These are phyloP conservation scores for Cutaneotrichosporon cavernicola DNA, from an alignment of 1,284 basidiomycete species.

Conservation along the genomic window DNA sequence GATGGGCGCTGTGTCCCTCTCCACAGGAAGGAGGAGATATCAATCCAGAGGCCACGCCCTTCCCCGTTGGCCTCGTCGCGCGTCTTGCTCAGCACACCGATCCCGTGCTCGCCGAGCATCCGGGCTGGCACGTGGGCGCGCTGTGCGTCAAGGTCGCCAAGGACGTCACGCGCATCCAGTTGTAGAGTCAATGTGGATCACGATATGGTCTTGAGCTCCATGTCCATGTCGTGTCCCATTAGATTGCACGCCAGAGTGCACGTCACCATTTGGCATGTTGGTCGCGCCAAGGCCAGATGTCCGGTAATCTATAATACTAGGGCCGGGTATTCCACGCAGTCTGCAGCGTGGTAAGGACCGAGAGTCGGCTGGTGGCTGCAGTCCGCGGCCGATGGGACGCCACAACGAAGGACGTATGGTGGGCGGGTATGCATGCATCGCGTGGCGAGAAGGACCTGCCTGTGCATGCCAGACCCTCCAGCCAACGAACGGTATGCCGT, in stretches of 20 bases:
- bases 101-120: slow-evolving; percentile 30
- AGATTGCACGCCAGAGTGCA: not conserved
- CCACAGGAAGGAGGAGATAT: not conserved
- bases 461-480: no score
- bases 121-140: slow-evolving; percentile 37
- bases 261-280: not conserved
- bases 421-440: not conserved
- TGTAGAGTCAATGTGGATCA: slow-evolving; percentile 5
- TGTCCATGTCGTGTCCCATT: not conserved
- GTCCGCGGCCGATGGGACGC: not conserved
- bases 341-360: no score
- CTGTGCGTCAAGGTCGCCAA: slow-evolving; percentile 44
- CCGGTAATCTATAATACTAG: no score
- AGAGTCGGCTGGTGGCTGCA: no score
- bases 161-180: slow-evolving; percentile 24
- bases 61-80: slow-evolving; percentile 5
- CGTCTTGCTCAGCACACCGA: slow-evolving; percentile 16
- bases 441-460: not conserved
- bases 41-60: not conserved
- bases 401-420: not conserved
- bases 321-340: no score
- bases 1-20: slow-evolving; percentile 37
- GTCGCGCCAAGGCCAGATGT: no score
- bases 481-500: no score
- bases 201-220: not conserved